phyloP scores from a whole-genome alignment of 1,284 basidiomycete genomes.

The Cryptococcus sp. region DNA sequence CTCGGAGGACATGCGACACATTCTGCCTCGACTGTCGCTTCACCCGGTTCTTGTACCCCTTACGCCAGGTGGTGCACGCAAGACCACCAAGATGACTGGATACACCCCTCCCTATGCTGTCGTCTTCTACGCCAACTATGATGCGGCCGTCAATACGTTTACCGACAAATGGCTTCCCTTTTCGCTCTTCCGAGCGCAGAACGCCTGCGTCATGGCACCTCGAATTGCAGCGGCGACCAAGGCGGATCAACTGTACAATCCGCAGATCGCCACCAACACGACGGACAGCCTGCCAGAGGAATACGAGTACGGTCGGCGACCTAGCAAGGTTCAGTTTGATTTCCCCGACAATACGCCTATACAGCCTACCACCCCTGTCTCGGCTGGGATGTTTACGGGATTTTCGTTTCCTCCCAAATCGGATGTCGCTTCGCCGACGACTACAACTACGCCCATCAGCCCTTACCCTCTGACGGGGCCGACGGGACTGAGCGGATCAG shows the following conservation, averaged over 20 bases:
- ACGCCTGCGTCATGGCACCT: conserved; percentile 46
- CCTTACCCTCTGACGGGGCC: no score
- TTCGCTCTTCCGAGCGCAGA: conserved; percentile 46
- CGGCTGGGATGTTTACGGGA: conserved; percentile 9
- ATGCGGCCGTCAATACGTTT: conserved; percentile 45
- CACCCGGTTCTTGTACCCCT: conserved; percentile 41
- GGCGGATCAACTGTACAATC: conserved; percentile 1
- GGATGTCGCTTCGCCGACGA: background rate
- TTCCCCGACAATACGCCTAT: conserved; percentile 12
- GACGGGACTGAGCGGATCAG: no score
- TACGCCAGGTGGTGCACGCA: conserved; percentile 24
- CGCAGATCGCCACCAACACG: background rate
- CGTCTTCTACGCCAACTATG: conserved; percentile 48
- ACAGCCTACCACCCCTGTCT: background rate
- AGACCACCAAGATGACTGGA: conserved; percentile 10
- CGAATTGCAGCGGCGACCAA: conserved; percentile 14
- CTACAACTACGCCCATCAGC: no score
- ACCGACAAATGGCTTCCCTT: conserved; percentile 48
- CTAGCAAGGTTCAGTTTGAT: conserved; percentile 45
- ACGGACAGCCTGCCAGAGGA: background rate
- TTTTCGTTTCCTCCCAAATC: conserved; percentile 26
- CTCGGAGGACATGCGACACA: conserved; percentile 38
- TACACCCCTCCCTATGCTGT: conserved; percentile 45
- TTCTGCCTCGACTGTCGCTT: conserved; percentile 39
- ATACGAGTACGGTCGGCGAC: conserved; percentile 21